Evolutionary conservation across 2,329 filamentous ascomycete species (phyloP), one percentile per base, ranked within the genome.

Genomic region (Escovopsis sp.): DNA sequence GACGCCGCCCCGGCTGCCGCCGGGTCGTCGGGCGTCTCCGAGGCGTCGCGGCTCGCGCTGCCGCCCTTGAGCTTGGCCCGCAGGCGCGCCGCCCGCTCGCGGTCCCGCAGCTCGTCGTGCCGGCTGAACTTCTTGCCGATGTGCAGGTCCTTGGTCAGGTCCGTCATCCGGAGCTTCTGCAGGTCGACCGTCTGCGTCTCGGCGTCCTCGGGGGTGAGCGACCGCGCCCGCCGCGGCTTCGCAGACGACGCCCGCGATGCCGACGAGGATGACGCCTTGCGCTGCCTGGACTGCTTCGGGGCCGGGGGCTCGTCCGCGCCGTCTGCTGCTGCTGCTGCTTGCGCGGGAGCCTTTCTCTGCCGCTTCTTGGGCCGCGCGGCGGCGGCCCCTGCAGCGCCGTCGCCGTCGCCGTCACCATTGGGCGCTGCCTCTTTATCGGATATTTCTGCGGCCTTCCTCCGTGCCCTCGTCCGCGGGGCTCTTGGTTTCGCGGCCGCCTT

Each of bases 101-200:
- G 76, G 49, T 79, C 70, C 36, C 77, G 75, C 51, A 91, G 78
- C 53, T 82, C 77, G 52, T 79, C 76, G 50, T 86, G 82, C 3
- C 80, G 73, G 53, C 78, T 80, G 43, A 85, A 88, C 46, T 81
- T 78, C 57, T 82, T 84, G 44, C 85, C 85, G 43, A 81, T 80
- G 19, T 72, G 70, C 41, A 82, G 64, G 53, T 85, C 81, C 47
- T 72, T 75, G 40, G 77, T 83, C 3, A 91, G 62, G 44, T 86
- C 81, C 36, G 70, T 73, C 77, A 91, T 85, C 42, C 76, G 84
- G 26, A 83, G 70, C 4, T 70, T 72, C 23, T 72, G 71, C 19
- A 75, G 67, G 53, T 87, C 80, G 43, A 89, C 78, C 47, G 72
- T 59, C 45, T 73, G 68, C 23, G 62, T 58, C 52, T 82, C 78